Conservation (phyloP, 306 rosid genomes). For the Cucumis sativus region Cucumber_9930_V3 NC_026660.2:4115001-4115500, state of each 20-base stretch:
- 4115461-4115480: too few relatives aligned
- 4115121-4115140: not conserved
- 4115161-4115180: not conserved
- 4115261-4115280: not conserved
- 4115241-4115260: not conserved
- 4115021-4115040: not conserved
- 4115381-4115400: too few relatives aligned
- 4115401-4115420: not conserved
- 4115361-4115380: slow-evolving; percentile 20
- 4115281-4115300: not conserved
- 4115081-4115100: too few relatives aligned
- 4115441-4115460: too few relatives aligned
- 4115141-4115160: not conserved
- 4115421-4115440: too few relatives aligned
- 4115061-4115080: too few relatives aligned
- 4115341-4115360: slow-evolving; percentile 32
- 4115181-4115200: not conserved
- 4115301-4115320: not conserved
- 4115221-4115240: not conserved
- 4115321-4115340: not conserved
- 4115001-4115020: not conserved
- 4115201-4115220: not conserved
- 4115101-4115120: too few relatives aligned
- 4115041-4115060: too few relatives aligned
- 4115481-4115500: too few relatives aligned